Percentiles rank a stretch among this genome's conserved stretches.
Evolutionary conservation across 148 eudicot genomes (phyloP).

Genomic region (Chenopodium suecicum): DNA sequence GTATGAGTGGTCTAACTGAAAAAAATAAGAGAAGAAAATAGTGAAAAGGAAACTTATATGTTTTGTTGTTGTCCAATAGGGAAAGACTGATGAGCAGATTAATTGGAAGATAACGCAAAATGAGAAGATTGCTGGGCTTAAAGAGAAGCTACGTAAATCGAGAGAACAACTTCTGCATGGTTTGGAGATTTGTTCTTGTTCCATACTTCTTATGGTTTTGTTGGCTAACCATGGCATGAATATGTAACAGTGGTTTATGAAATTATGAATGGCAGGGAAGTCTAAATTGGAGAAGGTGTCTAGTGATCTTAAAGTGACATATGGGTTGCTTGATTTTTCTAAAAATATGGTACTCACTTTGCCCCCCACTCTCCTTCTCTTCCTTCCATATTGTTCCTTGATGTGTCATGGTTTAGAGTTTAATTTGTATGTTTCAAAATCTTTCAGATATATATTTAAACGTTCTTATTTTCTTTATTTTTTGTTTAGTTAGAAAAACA

Average conservation of each 20-base stretch:
- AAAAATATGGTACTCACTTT: conserved; percentile 45
- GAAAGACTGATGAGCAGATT: conserved; percentile 83
- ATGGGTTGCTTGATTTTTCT: conserved; percentile 71
- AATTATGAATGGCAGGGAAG: conserved; percentile 53
- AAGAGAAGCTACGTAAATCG: conserved; percentile 65
- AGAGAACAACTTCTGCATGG: conserved; percentile 69
- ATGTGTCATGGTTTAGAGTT: not conserved
- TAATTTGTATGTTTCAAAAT: not conserved
- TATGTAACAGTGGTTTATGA: conserved; percentile 12
- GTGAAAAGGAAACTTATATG: not conserved
- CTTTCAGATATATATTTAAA: not conserved
- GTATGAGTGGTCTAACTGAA: not conserved
- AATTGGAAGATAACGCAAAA: conserved; percentile 78
- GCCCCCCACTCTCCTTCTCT: not conserved
- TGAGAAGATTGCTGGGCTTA: conserved; percentile 67
- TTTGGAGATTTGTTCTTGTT: conserved; percentile 21
- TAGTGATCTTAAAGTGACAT: conserved; percentile 57
- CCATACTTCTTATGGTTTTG: conserved; percentile 2
- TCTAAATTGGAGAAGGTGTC: conserved; percentile 71
- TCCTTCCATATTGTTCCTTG: not conserved
- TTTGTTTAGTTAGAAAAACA: conserved; percentile 68
- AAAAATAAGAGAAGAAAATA: no score
- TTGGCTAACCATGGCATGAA: not conserved
- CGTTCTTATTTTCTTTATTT: conserved; percentile 19
- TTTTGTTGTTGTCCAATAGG: conserved; percentile 41